Conservation (phyloP, 257 asterid genomes). For the Hygrophila difformis region DNA sequence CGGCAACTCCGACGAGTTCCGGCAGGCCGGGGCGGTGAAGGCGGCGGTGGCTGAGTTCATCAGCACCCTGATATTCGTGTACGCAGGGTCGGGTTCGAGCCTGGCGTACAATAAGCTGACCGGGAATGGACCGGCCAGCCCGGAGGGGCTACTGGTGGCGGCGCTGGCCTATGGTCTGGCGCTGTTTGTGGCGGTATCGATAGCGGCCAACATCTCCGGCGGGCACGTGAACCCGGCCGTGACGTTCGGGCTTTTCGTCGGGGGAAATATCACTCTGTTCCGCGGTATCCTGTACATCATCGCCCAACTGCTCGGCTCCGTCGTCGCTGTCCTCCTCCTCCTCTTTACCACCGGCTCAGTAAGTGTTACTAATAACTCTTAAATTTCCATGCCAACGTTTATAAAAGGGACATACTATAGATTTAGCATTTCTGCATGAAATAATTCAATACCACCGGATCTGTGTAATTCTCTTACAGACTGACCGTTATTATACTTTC, state of each 20-base stretch:
- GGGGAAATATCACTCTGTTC: constrained; percentile 49
- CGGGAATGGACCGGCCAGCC: constrained; percentile 15
- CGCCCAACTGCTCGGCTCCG: constrained; percentile 55
- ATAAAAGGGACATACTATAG: too few relatives aligned
- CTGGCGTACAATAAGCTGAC: constrained; percentile 43
- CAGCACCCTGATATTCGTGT: constrained; percentile 45
- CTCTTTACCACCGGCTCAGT: constrained; percentile 27
- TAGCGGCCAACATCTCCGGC: constrained; percentile 54
- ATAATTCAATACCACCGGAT: too few relatives aligned
- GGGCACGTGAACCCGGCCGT: constrained; percentile 73
- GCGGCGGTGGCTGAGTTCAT: constrained; percentile 59
- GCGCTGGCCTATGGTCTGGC: constrained; percentile 45
- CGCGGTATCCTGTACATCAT: constrained; percentile 44
- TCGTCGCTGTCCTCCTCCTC: constrained; percentile 35
- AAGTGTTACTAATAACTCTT: neutral
- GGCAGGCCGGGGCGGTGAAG: constrained; percentile 38
- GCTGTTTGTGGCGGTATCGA: constrained; percentile 46
- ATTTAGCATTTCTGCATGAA: too few relatives aligned
- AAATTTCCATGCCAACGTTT: neutral
- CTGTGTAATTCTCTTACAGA: too few relatives aligned
- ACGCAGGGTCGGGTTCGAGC: constrained; percentile 61
- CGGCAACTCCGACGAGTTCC: constrained; percentile 38
- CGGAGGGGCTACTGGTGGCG: constrained; percentile 40
- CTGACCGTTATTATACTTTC: too few relatives aligned
- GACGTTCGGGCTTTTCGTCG: constrained; percentile 44